Evolutionary conservation across 176 grass and related monocot genomes (phyloP).

Genomic region (Aegilops speltoides): DNA sequence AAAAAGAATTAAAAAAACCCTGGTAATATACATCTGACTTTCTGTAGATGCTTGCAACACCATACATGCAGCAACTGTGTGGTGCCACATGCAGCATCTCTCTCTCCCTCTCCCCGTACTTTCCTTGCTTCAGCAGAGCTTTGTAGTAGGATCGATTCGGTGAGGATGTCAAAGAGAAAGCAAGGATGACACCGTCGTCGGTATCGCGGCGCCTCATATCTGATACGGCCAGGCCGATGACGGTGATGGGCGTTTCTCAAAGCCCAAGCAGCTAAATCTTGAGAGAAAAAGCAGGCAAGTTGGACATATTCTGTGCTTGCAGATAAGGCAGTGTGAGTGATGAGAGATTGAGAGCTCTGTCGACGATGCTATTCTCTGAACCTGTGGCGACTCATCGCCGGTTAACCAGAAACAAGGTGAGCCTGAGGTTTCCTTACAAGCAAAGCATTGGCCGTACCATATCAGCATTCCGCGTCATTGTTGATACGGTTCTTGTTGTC

Average conservation of each 20-base stretch:
- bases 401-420: constrained; percentile 15
- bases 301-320: constrained; percentile 31
- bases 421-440: constrained; percentile 21
- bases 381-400: constrained; percentile 29
- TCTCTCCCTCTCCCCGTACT: background rate
- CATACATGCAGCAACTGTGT: constrained; percentile 31
- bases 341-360: constrained; percentile 22
- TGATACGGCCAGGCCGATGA: constrained; percentile 29
- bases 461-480: background rate
- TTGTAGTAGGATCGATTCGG: constrained; percentile 9
- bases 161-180: constrained; percentile 31
- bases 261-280: constrained; percentile 33
- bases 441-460: constrained; percentile 27
- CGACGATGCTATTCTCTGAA: constrained; percentile 53
- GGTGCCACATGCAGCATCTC: constrained; percentile 11
- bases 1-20: too few species aligned
- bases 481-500: background rate
- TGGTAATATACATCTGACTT: constrained; percentile 37
- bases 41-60: constrained; percentile 34
- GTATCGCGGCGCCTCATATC: constrained; percentile 35
- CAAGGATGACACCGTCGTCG: constrained; percentile 33
- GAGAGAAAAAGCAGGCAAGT: constrained; percentile 38
- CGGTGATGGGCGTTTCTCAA: constrained; percentile 17
- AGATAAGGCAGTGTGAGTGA: constrained; percentile 35
- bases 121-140: constrained; percentile 28